Conservation (phyloP, 2,329 filamentous ascomycete genomes). For the Trichophyton simii region DNA sequence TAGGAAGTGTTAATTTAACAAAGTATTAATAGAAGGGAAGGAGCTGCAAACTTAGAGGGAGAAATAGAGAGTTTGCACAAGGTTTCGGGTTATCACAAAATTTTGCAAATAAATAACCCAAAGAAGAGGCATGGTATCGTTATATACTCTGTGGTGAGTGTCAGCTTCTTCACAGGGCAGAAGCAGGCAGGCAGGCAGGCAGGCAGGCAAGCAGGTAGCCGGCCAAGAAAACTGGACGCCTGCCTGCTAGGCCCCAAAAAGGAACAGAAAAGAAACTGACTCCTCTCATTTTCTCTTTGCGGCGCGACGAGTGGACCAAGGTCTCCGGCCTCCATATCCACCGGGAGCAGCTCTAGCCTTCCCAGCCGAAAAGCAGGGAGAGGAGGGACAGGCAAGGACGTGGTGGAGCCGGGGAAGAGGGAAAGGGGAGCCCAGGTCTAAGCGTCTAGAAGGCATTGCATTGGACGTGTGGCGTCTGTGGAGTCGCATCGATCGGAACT, state of each 20-base stretch:
- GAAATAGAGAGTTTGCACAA: not conserved
- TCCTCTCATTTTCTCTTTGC: conserved; percentile 4
- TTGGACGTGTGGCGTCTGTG: conserved; percentile 11
- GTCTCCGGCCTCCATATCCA: conserved; percentile 1
- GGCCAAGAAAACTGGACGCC: conserved; percentile 1
- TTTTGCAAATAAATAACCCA: not conserved
- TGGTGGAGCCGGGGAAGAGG: conserved; percentile 13
- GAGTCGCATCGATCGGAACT: conserved; percentile 5
- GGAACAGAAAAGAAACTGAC: conserved; percentile 2
- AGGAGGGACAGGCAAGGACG: not conserved
- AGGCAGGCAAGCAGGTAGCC: not conserved
- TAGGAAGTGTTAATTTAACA: not conserved
- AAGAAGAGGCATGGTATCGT: conserved; percentile 1
- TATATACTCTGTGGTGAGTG: not conserved
- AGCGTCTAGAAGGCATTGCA: conserved; percentile 7
- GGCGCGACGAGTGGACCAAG: conserved; percentile 3
- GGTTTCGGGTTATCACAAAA: conserved; percentile 1
- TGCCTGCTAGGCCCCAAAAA: not conserved
- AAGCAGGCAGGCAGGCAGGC: too few species aligned
- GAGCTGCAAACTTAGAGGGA: not conserved
- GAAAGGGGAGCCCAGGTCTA: conserved; percentile 8
- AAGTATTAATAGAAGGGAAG: not conserved
- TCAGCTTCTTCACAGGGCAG: not conserved
- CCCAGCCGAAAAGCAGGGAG: not conserved
- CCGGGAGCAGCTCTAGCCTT: conserved; percentile 7